Percentiles rank a stretch among this genome's conserved stretches.
Evolutionary conservation across 1,284 basidiomycete genomes (phyloP).

Genomic region (Mycosarcoma mackinlayi): DNA sequence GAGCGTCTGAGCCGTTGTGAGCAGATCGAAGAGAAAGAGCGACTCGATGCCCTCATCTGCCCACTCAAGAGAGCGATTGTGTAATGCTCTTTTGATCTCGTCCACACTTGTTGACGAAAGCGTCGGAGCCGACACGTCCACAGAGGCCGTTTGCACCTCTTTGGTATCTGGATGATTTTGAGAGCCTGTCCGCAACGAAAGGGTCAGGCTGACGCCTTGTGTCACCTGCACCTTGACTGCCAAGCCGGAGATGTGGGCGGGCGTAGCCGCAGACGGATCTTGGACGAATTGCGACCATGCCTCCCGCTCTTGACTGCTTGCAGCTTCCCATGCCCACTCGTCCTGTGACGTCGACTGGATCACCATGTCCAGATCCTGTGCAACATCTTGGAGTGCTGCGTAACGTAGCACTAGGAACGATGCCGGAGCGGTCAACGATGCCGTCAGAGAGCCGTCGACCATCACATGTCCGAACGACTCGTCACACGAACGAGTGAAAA

Average conservation of each 20-base stretch:
- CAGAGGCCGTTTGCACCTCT: conserved; percentile 2
- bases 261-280: neutral
- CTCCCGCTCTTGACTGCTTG: neutral
- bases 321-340: conserved; percentile 35
- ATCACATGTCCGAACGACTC: conserved; percentile 10
- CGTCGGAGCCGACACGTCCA: conserved; percentile 36
- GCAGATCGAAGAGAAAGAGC: conserved; percentile 40
- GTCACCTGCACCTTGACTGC: conserved; percentile 15
- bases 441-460: neutral
- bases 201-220: neutral
- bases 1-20: conserved; percentile 33
- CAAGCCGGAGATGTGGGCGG: conserved; percentile 3
- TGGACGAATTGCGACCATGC: conserved; percentile 14
- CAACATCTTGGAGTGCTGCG: conserved; percentile 28
- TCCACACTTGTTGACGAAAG: neutral
- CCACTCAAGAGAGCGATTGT: conserved; percentile 18
- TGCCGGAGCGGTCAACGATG: neutral
- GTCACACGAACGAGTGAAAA: no score
- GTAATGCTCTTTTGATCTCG: conserved; percentile 9
- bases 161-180: neutral
- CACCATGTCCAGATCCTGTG: conserved; percentile 44
- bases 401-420: conserved; percentile 23
- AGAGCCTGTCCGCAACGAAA: conserved; percentile 15
- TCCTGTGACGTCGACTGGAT: conserved; percentile 30
- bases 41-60: conserved; percentile 30